phyloP scores from a whole-genome alignment of 2,329 filamentous ascomycete species.

The Calonectria ilicicola region DNA sequence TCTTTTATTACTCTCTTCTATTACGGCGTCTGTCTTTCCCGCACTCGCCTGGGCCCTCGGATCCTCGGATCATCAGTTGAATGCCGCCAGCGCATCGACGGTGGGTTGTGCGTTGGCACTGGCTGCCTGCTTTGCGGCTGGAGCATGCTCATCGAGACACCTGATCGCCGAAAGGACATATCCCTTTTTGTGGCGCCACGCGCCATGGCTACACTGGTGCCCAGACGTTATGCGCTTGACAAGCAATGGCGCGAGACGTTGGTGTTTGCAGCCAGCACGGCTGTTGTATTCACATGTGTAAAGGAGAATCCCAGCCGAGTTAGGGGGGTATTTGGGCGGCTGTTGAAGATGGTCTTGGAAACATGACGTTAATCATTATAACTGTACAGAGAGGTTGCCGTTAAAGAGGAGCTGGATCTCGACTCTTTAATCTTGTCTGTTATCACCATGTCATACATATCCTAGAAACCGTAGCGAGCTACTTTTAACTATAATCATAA shows the following conservation, averaged over 20 bases:
- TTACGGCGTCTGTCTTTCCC: conserved; percentile 84
- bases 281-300: conserved; percentile 76
- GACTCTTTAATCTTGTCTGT: neutral
- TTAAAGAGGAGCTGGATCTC: too few species aligned
- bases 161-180: conserved; percentile 77
- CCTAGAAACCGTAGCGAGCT: neutral
- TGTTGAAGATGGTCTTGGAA: conserved; percentile 65
- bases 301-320: conserved; percentile 73
- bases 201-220: conserved; percentile 80
- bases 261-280: conserved; percentile 75
- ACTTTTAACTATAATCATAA: neutral
- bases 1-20: conserved; percentile 85
- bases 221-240: conserved; percentile 72
- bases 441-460: neutral
- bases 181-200: conserved; percentile 84
- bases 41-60: conserved; percentile 79
- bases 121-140: conserved; percentile 84
- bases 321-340: conserved; percentile 74
- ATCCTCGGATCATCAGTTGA: conserved; percentile 67
- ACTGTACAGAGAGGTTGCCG: neutral
- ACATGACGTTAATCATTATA: conserved; percentile 34
- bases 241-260: conserved; percentile 76
- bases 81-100: conserved; percentile 65
- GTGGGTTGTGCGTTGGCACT: conserved; percentile 75
- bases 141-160: conserved; percentile 81